Evolutionary conservation across 2,329 filamentous ascomycete species (phyloP), one percentile per base, ranked within the genome.

Genomic region (Colletotrichum orchidophilum): DNA sequence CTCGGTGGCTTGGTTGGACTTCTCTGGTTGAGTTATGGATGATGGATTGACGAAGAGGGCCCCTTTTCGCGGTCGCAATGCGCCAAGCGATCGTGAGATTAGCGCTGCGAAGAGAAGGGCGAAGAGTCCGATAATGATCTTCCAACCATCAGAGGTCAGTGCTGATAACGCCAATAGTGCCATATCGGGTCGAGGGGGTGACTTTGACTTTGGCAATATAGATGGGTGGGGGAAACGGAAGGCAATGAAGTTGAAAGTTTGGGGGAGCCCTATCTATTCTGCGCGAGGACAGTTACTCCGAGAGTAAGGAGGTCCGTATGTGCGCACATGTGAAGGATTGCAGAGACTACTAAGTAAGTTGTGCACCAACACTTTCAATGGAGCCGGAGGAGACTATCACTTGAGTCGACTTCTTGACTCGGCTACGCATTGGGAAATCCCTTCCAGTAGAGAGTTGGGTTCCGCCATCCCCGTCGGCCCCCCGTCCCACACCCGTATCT

Each of bases 111-210:
- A 57, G 24, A 66, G n/a, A n/a, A 72, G 50, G 3, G 15, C 42
- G 24, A 70, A 49, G n/a, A 70, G 57, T 12, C 62, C 62, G 33
- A 70, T 15, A 21, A 63, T 21, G 13, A 68, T 18, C 18, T 68
- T 69, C 64, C 58, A 69, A 15, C 42, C 52, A 27, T 63, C 69
- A 2, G 46, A n/a, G 27, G 31, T 21, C 31, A 71, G 33, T 9
- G 46, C 18, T 2, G 27, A 31, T 13, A 31, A 18, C n/a, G 26
- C n/a, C 8, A 54, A 33, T n/a, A 63, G 55, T 2, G 42, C 46
- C 69, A 71, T 71, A n/a, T 46, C 18, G 18, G 18, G 58, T 3
- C 54, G 21, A 24, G 13, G n/a, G 27, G n/a, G 11, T 26, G 12
- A 13, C 52, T 8, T 29, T 7, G 8, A 50, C 13, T 4, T 26